These are phyloP conservation scores for Russula abietina DNA, from an alignment of 768 basidiomycete species.

Conservation along the genomic window DNA sequence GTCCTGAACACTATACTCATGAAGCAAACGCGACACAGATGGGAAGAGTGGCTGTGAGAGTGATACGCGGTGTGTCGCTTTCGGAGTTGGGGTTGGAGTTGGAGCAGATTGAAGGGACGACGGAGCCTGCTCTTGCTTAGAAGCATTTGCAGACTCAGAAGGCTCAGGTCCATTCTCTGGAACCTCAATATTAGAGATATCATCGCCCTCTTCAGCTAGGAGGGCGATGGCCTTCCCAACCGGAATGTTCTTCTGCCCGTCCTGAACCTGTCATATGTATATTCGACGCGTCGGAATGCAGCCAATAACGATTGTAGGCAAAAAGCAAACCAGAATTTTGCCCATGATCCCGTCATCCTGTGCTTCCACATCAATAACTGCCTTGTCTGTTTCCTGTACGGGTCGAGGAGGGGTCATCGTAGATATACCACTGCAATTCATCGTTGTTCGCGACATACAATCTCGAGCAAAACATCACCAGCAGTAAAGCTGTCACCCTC, in stretches of 20 bases:
- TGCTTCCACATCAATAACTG: conserved; percentile 97
- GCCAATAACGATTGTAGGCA: not conserved
- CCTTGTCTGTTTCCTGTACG: conserved; percentile 86
- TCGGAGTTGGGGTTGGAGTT: conserved; percentile 29
- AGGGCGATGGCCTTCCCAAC: conserved; percentile 90
- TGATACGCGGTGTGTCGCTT: conserved; percentile 32
- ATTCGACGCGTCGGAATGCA: not conserved
- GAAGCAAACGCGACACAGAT: conserved; percentile 76
- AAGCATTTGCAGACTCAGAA: conserved; percentile 8
- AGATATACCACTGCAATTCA: not conserved
- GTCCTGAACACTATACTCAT: conserved; percentile 54
- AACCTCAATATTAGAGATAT: conserved; percentile 75
- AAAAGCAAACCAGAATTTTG: conserved; percentile 73
- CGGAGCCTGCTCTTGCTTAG: conserved; percentile 27
- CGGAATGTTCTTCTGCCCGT: conserved; percentile 77
- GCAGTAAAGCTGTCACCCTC: conserved; percentile 74
- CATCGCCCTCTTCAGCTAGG: conserved; percentile 93
- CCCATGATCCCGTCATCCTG: conserved; percentile 94
- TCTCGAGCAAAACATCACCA: conserved; percentile 86
- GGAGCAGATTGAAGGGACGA: conserved; percentile 29
- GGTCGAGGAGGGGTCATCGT: conserved; percentile 1
- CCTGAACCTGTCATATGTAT: conserved; percentile 44
- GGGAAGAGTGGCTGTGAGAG: conserved; percentile 80
- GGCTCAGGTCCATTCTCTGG: conserved; percentile 40
- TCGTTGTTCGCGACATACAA: conserved; percentile 47